Evolutionary conservation across 164 flowering plant genomes (phyloP).

Genomic region (Sextonia rubra): DNA sequence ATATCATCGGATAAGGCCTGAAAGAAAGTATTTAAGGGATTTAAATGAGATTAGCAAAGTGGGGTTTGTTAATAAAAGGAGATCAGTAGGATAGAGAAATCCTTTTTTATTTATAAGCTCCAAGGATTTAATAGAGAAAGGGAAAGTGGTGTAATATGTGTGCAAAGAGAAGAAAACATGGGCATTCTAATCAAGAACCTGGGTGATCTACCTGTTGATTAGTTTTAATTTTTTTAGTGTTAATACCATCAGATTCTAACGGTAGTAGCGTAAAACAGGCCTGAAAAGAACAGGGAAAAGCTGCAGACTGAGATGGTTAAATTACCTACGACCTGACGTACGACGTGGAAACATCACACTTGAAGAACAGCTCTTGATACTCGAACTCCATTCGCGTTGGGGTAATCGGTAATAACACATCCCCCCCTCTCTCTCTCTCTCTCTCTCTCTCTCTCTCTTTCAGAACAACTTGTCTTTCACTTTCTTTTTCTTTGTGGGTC

Average conservation of each 20-base stretch:
- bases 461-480: no score
- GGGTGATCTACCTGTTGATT: not conserved
- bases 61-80: no score
- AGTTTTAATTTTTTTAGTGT: not conserved
- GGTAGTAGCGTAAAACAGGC: constrained; percentile 28
- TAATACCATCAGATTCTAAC: not conserved
- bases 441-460: not conserved
- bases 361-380: constrained; percentile 71
- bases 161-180: not conserved
- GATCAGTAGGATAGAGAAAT: no score
- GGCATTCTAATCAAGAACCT: not conserved
- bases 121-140: no score
- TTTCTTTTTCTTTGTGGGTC: no score
- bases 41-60: no score
- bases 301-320: constrained; percentile 76
- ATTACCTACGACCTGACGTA: constrained; percentile 74
- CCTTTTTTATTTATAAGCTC: no score
- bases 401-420: constrained; percentile 46
- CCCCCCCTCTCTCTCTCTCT: not conserved
- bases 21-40: no score
- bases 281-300: constrained; percentile 75
- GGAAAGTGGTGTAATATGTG: no score
- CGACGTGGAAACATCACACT: constrained; percentile 73
- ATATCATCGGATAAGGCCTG: no score
- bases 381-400: constrained; percentile 73